Evolutionary conservation across 192 early-diverging fungal genomes (phyloP).

Genomic region (Backusella mclennaniae): DNA sequence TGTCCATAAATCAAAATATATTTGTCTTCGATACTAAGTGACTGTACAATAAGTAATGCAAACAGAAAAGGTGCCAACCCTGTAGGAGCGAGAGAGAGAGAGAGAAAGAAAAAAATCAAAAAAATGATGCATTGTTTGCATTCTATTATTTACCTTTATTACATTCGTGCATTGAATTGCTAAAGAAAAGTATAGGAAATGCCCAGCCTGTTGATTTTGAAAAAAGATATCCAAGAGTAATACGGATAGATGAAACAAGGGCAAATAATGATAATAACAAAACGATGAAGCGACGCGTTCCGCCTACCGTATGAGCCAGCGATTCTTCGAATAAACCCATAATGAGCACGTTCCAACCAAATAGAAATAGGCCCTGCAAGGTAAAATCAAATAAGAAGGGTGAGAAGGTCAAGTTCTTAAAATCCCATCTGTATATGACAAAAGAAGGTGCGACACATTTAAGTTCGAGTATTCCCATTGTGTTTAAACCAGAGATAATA

Average conservation of each 20-base stretch:
- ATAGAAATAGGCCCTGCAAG: slow-evolving; percentile 25
- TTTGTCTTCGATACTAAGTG: slow-evolving; percentile 40
- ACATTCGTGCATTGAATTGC: slow-evolving; percentile 52
- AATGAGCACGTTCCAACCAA: slow-evolving; percentile 46
- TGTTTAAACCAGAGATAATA: slow-evolving; percentile 23
- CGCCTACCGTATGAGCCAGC: slow-evolving; percentile 41
- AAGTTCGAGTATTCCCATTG: slow-evolving; percentile 9
- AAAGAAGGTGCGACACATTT: slow-evolving; percentile 28
- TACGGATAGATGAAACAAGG: slow-evolving; percentile 27
- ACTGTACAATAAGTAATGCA: slow-evolving; percentile 47
- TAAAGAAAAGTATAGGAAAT: slow-evolving; percentile 50
- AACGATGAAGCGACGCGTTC: slow-evolving; percentile 40
- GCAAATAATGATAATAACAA: slow-evolving; percentile 28
- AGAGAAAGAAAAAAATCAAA: not conserved
- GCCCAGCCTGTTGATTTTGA: slow-evolving; percentile 52
- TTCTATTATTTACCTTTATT: slow-evolving; percentile 47
- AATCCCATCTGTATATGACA: slow-evolving; percentile 29
- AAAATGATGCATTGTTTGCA: slow-evolving; percentile 1
- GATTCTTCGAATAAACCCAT: slow-evolving; percentile 54
- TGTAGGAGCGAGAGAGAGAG: slow-evolving; percentile 11
- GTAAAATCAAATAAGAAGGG: slow-evolving; percentile 36
- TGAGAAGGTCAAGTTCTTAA: slow-evolving; percentile 39
- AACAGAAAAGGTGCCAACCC: slow-evolving; percentile 53
- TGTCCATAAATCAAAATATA: slow-evolving; percentile 39
- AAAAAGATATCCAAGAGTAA: slow-evolving; percentile 45